A percentile compares a stretch with the other conserved stretches of the same genome.
Evolutionary conservation across 2,329 filamentous ascomycete genomes (phyloP).

Genomic region (Falciphora oryzae): DNA sequence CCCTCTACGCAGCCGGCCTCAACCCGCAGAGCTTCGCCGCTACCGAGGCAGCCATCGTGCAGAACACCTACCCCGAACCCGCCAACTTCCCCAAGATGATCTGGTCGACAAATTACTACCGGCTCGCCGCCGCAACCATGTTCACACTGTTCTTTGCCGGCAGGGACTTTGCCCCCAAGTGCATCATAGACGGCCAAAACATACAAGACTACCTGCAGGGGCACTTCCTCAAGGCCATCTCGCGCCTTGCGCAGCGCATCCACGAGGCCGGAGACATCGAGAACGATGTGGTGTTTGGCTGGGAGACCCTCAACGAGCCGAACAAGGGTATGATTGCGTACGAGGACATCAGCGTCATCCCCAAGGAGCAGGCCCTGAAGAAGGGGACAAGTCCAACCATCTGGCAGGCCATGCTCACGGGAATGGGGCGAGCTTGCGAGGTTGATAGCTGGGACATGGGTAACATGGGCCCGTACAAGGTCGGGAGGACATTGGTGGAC

Average conservation of each 20-base stretch:
- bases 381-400: constrained; percentile 91
- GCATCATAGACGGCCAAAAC: constrained; percentile 84
- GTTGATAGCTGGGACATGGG: constrained; percentile 92
- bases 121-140: constrained; percentile 80
- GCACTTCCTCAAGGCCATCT: constrained; percentile 77
- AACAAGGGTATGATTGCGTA: constrained; percentile 83
- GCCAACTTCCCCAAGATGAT: constrained; percentile 96
- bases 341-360: constrained; percentile 73
- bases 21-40: constrained; percentile 79
- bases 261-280: constrained; percentile 86
- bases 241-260: constrained; percentile 76
- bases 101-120: constrained; percentile 95
- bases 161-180: constrained; percentile 88
- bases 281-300: constrained; percentile 82
- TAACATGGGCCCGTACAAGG: constrained; percentile 85
- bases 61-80: constrained; percentile 86
- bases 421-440: constrained; percentile 86
- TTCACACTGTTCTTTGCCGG: constrained; percentile 94
- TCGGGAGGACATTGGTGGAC: constrained; percentile 75
- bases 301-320: constrained; percentile 95
- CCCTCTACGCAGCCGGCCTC: constrained; percentile 86
- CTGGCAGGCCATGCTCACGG: constrained; percentile 88
- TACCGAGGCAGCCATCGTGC: constrained; percentile 88
- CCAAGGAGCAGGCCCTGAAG: constrained; percentile 81
- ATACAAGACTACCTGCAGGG: constrained; percentile 92